Conservation (phyloP, 139 green algal species). For the Closterium sp. region DNA sequence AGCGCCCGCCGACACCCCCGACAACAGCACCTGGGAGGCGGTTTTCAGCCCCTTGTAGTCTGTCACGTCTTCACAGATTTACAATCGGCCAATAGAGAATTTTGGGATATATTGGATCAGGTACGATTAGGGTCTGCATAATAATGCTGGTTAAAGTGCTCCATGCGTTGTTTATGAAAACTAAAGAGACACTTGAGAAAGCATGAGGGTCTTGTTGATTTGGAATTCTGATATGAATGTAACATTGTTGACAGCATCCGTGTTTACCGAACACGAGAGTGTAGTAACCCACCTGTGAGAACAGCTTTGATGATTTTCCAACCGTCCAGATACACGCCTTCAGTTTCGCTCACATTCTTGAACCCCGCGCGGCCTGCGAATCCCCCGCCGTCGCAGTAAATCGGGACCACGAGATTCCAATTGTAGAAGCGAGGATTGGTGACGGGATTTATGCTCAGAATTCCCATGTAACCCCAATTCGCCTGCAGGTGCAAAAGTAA, state of each 20-base stretch:
- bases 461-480: not conserved
- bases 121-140: no score
- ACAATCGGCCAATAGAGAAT: no score
- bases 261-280: not conserved
- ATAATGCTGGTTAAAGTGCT: no score
- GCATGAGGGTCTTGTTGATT: no score
- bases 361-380: not conserved
- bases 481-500: not conserved
- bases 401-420: not conserved
- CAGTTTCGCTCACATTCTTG: not conserved
- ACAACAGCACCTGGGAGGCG: not conserved
- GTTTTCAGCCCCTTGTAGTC: not conserved
- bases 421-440: not conserved
- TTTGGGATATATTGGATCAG: no score
- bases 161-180: no score
- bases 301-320: not conserved
- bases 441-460: not conserved
- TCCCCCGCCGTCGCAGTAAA: not conserved
- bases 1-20: not conserved
- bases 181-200: no score
- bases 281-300: not conserved
- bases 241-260: not conserved
- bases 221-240: not conserved
- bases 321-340: not conserved
- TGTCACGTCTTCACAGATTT: not conserved